Evolutionary conservation across 768 basidiomycete genomes (phyloP).

Genomic region (Leucocoprinus leucothites): DNA sequence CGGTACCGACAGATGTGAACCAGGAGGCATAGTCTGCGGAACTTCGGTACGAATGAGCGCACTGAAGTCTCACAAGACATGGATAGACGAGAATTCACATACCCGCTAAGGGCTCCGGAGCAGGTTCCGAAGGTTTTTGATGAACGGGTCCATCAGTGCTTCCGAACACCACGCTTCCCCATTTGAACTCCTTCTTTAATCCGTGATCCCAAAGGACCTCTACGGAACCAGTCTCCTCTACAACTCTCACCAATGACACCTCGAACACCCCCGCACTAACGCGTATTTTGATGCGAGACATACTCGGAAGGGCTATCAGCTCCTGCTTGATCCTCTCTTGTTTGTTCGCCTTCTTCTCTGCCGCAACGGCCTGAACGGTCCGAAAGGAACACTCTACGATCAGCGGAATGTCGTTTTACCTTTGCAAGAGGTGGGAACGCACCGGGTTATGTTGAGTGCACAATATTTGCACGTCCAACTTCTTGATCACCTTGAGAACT

Average conservation of each 20-base stretch:
- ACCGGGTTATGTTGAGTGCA: constrained; percentile 93
- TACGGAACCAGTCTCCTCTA: constrained; percentile 67
- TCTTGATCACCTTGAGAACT: constrained; percentile 69
- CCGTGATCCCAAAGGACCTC: constrained; percentile 82
- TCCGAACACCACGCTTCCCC: constrained; percentile 79
- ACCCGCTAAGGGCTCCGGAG: constrained; percentile 17
- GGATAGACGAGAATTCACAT: constrained; percentile 21
- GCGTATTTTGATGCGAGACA: constrained; percentile 81
- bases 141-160: constrained; percentile 66
- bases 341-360: constrained; percentile 71
- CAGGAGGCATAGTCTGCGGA: constrained; percentile 9
- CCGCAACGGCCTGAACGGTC: constrained; percentile 58
- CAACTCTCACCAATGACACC: constrained; percentile 70
- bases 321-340: constrained; percentile 71
- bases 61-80: not conserved
- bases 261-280: constrained; percentile 85
- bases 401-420: not conserved
- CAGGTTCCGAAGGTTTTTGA: constrained; percentile 64
- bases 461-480: constrained; percentile 69
- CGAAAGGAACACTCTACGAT: not conserved
- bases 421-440: constrained; percentile 26
- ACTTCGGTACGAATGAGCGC: constrained; percentile 8
- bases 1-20: constrained; percentile 17
- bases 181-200: constrained; percentile 74
- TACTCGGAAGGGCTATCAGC: constrained; percentile 63